Percentiles rank a stretch among this genome's conserved stretches.
phyloP scores from a whole-genome alignment of 129 eudicot genomes.

The Flaveria sonorensis region DNA sequence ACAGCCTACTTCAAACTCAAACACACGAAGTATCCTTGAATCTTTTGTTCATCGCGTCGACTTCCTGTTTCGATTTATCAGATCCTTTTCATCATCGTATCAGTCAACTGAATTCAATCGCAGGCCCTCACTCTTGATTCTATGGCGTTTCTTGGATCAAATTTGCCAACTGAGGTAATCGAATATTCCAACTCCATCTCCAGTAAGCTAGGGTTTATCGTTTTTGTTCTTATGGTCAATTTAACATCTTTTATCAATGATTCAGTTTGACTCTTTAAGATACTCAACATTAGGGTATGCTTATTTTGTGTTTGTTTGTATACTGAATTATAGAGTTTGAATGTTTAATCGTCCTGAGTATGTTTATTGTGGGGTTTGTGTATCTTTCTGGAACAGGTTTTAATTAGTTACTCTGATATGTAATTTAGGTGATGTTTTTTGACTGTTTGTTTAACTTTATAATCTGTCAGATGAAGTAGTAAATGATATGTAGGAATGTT shows the following conservation, averaged over 20 bases:
- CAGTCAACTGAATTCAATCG: constrained; percentile 14
- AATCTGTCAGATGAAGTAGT: constrained; percentile 13
- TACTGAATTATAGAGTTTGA: not conserved
- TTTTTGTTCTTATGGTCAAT: not conserved
- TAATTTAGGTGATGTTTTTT: not conserved
- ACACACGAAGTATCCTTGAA: not conserved
- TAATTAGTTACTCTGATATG: not conserved
- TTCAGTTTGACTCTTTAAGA: not conserved
- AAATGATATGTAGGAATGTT: not conserved
- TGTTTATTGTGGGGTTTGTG: not conserved
- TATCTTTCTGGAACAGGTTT: not conserved
- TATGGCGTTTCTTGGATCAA: constrained; percentile 63
- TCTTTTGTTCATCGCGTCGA: not conserved
- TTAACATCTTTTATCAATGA: not conserved
- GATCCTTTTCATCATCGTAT: not conserved
- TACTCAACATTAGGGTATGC: not conserved
- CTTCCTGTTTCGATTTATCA: constrained; percentile 8
- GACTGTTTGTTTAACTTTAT: not conserved
- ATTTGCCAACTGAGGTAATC: constrained; percentile 54
- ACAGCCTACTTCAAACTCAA: no score
- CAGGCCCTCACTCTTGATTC: constrained; percentile 2
- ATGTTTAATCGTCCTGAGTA: not conserved
- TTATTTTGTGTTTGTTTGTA: not conserved
- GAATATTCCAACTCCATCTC: not conserved
- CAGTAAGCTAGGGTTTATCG: constrained; percentile 29